These are phyloP conservation scores for Schoenoplectus tabernaemontani DNA, from an alignment of 202 grass and related monocot genomes.

Conservation along the genomic window DNA sequence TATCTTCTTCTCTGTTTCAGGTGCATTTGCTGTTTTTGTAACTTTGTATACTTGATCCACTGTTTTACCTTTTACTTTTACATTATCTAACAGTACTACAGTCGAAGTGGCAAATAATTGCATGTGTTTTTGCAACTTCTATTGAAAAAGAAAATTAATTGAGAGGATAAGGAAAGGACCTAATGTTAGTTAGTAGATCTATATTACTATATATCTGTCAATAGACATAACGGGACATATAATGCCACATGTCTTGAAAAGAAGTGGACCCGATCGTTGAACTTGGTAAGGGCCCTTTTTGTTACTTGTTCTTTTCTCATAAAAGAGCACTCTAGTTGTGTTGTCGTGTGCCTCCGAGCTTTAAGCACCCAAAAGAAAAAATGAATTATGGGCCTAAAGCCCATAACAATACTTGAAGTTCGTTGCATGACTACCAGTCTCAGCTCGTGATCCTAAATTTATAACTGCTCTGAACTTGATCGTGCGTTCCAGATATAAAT, in stretches of 20 bases:
- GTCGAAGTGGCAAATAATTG: background rate
- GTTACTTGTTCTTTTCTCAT: background rate
- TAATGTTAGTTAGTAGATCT: background rate
- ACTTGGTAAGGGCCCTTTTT: background rate
- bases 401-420: too few species aligned
- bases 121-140: background rate
- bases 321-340: background rate
- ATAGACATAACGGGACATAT: background rate
- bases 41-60: background rate
- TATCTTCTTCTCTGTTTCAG: slow-evolving; percentile 76
- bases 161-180: background rate
- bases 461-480: too few species aligned
- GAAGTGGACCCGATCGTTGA: background rate
- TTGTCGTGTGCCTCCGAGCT: too few species aligned
- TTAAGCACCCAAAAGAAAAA: too few species aligned
- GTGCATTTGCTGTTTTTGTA: slow-evolving; percentile 19
- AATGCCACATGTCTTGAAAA: slow-evolving; percentile 17
- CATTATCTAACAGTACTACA: background rate
- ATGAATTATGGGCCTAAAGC: too few species aligned
- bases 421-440: too few species aligned
- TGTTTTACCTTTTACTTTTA: too few species aligned
- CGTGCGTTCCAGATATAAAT: background rate
- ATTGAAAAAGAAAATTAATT: background rate
- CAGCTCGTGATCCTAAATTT: too few species aligned
- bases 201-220: too few species aligned